Base-by-base conservation (phyloP, 2,329 filamentous ascomycete species). In the Aureobasidium sp. region DNA sequence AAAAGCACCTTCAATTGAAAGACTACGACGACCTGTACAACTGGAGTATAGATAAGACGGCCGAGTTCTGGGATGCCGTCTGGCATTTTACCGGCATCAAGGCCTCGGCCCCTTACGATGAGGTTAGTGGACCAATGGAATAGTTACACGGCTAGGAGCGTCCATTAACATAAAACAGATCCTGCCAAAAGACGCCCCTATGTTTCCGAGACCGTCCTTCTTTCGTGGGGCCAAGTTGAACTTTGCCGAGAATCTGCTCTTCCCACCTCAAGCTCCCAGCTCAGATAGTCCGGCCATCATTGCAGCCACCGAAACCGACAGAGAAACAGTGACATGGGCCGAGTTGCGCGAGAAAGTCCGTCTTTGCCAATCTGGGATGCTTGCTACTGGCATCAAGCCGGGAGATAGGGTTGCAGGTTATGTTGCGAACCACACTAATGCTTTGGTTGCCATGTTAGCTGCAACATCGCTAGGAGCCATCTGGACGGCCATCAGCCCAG, bases 221-320 rank as follows among this genome's bases (percentile, higher is more conserved):
- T 97, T 97, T 73, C 74, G 85, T 62, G 87, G 87, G 11, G 84
- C 89, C 15, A 85, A 80, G 63, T 80, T 97, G 66, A 99, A 97
- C 75, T 97, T 97, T 72, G 92, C 93, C 29, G 90, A 97, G 77
- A 99, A 99, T 73, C 80, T 97, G 60, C 84, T 99, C 3, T 97
- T 87, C 73, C 93, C 93, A 3, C 74, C 78, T 2, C 80, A 79
- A 55, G 78, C 76, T 15, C 74, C 85, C 7, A 77, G 87, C 65
- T 82, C 87, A 56, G 75, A 84, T 49, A 79, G 82, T 5, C 75
- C 84, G 7, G 92, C 92, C 20, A 81, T 96, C 49, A 88, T 97
- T 68, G 89, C 88, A 29, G 87, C 85, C 4, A 96, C 91, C 12
- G 93, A 97, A 76, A 84, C 83, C 2, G 78, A 78, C 15, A 81